Conservation (phyloP, 2,329 filamentous ascomycete genomes). For the Chaetomium sp. region DNA sequence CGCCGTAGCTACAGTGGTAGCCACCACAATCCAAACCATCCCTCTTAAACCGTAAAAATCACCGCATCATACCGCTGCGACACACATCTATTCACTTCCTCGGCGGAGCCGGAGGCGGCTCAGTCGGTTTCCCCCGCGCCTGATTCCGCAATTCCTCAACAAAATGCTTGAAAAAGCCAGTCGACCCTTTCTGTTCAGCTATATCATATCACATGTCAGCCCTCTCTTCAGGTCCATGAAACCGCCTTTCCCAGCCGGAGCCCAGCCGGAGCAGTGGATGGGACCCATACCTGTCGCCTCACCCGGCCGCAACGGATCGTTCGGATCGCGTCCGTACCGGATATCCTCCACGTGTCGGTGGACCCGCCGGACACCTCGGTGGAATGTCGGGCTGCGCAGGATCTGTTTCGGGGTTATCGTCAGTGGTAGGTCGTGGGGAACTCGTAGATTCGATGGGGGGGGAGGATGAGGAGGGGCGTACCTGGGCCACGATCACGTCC, state of each 20-base stretch:
- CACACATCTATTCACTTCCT: slow-evolving; percentile 19
- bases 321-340: slow-evolving; percentile 43
- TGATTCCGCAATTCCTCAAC: slow-evolving; percentile 47
- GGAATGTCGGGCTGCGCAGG: slow-evolving; percentile 45
- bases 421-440: slow-evolving; percentile 1
- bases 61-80: no score
- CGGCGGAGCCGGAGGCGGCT: slow-evolving; percentile 22
- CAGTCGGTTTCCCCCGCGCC: slow-evolving; percentile 38
- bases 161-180: slow-evolving; percentile 42
- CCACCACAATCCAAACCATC: no score
- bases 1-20: no score
- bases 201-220: slow-evolving; percentile 2
- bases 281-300: slow-evolving; percentile 44
- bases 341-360: slow-evolving; percentile 44
- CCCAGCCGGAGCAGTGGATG: neutral
- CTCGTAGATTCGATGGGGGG: no score
- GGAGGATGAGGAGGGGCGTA: neutral
- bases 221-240: no score
- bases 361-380: slow-evolving; percentile 46
- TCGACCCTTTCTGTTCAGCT: slow-evolving; percentile 30
- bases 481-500: slow-evolving; percentile 21
- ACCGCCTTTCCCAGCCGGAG: no score
- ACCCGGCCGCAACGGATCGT: slow-evolving; percentile 44
- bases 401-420: slow-evolving; percentile 21
- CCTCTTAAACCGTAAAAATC: no score